Conservation (phyloP, 1,284 basidiomycete species). For the Mycena citricolor region DNA sequence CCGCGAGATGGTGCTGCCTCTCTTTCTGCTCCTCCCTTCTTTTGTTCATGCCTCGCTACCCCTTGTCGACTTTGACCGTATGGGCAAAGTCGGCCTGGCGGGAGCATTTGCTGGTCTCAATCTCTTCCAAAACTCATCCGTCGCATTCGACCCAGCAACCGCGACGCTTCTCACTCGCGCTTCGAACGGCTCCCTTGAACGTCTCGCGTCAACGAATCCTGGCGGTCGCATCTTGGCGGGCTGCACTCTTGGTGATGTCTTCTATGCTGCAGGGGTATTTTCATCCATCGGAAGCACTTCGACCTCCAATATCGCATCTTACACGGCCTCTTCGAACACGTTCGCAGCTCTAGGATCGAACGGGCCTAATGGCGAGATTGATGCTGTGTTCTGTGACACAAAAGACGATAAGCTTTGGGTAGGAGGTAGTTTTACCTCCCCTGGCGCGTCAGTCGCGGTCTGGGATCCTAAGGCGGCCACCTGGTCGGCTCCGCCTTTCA, state of each 20-base stretch:
- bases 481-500: conserved; percentile 82
- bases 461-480: conserved; percentile 68
- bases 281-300: conserved; percentile 58
- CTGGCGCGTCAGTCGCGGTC: conserved; percentile 72
- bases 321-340: conserved; percentile 54
- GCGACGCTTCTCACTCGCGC: conserved; percentile 72
- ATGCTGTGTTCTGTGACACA: conserved; percentile 82
- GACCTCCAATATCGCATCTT: conserved; percentile 72
- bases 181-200: conserved; percentile 58
- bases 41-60: conserved; percentile 63
- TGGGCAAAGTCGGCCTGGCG: conserved; percentile 85
- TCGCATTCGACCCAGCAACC: conserved; percentile 64
- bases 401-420: conserved; percentile 76
- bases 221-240: conserved; percentile 69
- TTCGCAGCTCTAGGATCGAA: conserved; percentile 62
- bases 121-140: conserved; percentile 61
- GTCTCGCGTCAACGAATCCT: conserved; percentile 65
- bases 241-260: conserved; percentile 58
- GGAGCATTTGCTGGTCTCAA: conserved; percentile 87
- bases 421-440: conserved; percentile 80
- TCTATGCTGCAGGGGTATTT: conserved; percentile 81
- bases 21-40: conserved; percentile 28
- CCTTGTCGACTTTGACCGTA: conserved; percentile 84
- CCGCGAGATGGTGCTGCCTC: conserved; percentile 20
- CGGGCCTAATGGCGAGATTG: conserved; percentile 72